phyloP scores from a whole-genome alignment of 768 basidiomycete genomes.

The Austroboletus eburneus region DNA sequence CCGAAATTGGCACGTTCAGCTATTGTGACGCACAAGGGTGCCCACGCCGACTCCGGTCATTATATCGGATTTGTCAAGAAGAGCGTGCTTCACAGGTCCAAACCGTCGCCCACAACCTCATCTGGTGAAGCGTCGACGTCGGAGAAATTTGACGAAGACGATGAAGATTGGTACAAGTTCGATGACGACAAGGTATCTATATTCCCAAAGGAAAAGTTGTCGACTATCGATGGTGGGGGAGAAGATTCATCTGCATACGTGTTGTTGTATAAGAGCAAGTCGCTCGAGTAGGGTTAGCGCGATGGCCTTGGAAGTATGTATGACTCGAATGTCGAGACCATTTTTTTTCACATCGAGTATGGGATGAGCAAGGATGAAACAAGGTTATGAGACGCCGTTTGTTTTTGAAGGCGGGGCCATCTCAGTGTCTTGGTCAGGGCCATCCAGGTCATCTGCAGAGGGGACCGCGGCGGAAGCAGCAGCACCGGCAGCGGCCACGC shows the following conservation, averaged over 20 bases:
- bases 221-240: constrained; percentile 84
- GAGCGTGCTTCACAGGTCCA: constrained; percentile 52
- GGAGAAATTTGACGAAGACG: constrained; percentile 43
- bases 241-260: constrained; percentile 91
- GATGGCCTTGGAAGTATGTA: no score
- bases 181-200: constrained; percentile 92
- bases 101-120: not conserved
- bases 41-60: constrained; percentile 91
- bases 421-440: constrained; percentile 31
- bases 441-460: constrained; percentile 64
- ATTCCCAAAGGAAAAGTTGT: constrained; percentile 81
- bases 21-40: constrained; percentile 96
- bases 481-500: constrained; percentile 49
- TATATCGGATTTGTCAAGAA: constrained; percentile 92
- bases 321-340: constrained; percentile 6
- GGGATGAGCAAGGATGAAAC: not conserved
- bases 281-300: constrained; percentile 28
- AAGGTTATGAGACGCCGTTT: constrained; percentile 22
- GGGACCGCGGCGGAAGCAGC: constrained; percentile 71
- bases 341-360: constrained; percentile 2
- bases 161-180: constrained; percentile 93
- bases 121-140: constrained; percentile 10
- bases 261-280: constrained; percentile 73
- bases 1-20: constrained; percentile 40
- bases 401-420: constrained; percentile 14